These are phyloP conservation scores for Rhododendron mucronatum DNA, from an alignment of 148 eudicot species.

Conservation along the genomic window DNA sequence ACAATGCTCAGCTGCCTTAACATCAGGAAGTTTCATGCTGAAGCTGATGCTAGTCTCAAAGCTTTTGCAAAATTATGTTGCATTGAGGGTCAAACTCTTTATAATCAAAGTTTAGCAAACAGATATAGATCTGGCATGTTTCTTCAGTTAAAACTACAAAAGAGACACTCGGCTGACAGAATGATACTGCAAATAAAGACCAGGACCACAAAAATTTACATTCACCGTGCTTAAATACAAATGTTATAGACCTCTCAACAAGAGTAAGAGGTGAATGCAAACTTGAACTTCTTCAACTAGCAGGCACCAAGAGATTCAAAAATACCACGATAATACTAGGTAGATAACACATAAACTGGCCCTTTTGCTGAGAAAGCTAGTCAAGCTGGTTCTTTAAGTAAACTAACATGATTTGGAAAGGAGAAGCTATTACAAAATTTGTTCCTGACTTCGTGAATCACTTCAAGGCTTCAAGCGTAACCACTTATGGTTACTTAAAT, in stretches of 20 bases:
- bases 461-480: neutral
- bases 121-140: neutral
- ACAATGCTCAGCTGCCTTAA: neutral
- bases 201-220: neutral
- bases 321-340: neutral
- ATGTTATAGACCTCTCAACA: neutral
- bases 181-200: neutral
- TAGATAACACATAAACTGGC: neutral
- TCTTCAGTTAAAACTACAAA: neutral
- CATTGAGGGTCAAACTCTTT: neutral
- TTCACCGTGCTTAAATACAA: neutral
- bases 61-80: constrained; percentile 2
- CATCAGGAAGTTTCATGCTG: neutral
- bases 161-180: neutral
- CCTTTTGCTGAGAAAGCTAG: neutral
- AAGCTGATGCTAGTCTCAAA: neutral
- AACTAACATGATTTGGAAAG: neutral
- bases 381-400: constrained; percentile 1
- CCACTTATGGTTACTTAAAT: neutral
- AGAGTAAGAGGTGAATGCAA: neutral
- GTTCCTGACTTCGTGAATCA: neutral
- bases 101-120: neutral
- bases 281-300: neutral
- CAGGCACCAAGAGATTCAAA: neutral
- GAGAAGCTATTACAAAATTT: too few species aligned